These are phyloP conservation scores for Mycothermus thermophilus DNA, from an alignment of 495 filamentous ascomycete species.

Conservation along the genomic window DNA sequence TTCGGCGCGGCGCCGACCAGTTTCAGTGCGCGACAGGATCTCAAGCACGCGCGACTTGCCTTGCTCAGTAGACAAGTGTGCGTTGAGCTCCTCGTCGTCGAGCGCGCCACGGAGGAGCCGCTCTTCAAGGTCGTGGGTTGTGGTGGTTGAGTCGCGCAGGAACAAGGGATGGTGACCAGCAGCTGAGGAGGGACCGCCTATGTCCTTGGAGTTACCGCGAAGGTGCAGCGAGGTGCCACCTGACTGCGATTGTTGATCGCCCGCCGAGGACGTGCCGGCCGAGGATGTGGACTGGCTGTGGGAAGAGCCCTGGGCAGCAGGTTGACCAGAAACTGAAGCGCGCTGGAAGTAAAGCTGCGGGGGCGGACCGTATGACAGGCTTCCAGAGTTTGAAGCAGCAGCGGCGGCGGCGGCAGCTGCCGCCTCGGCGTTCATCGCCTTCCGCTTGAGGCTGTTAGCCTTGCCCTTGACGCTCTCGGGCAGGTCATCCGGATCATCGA, in stretches of 20 bases:
- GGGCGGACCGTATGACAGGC: constrained; percentile 19
- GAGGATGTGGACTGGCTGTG: constrained; percentile 19
- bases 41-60: constrained; percentile 25
- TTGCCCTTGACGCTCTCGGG: constrained; percentile 69
- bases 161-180: constrained; percentile 28
- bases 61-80: constrained; percentile 18
- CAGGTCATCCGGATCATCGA: constrained; percentile 77
- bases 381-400: no score
- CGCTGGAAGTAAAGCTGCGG: constrained; percentile 25
- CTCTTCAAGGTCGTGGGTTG: constrained; percentile 27
- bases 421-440: constrained; percentile 35
- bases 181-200: constrained; percentile 14
- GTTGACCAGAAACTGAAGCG: constrained; percentile 24
- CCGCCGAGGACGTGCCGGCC: constrained; percentile 14
- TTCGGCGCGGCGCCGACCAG: constrained; percentile 25
- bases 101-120: constrained; percentile 23
- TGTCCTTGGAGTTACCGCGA: constrained; percentile 20
- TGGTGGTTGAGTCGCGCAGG: constrained; percentile 19
- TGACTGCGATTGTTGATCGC: constrained; percentile 18
- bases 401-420: constrained; percentile 19
- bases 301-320: constrained; percentile 25
- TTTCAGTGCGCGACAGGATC: constrained; percentile 26
- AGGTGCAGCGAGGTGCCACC: constrained; percentile 9
- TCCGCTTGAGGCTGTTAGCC: constrained; percentile 48
- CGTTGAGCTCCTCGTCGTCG: constrained; percentile 17